A percentile compares a stretch with the other conserved stretches of the same genome.
Evolutionary conservation across 1,284 basidiomycete species (phyloP).

Genomic region (Pascua guehoae): DNA sequence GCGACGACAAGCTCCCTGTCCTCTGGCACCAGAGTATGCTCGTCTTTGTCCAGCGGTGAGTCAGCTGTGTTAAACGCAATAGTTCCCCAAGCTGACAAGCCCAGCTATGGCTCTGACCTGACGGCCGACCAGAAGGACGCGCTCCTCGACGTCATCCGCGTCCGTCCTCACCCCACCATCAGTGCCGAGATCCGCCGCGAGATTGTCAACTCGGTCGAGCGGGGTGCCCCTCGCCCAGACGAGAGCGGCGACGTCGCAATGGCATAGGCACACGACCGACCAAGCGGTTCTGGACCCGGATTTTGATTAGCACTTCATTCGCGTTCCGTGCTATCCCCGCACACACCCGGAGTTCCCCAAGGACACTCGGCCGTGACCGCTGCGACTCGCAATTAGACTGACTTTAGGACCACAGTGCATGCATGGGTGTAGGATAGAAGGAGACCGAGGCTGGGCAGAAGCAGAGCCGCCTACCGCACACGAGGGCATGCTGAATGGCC

Average conservation of each 20-base stretch:
- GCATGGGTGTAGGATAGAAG: no score
- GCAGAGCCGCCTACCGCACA: no score
- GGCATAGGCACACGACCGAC: slow-evolving; percentile 17
- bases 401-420: no score
- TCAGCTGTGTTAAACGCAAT: neutral
- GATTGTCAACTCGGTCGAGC: slow-evolving; percentile 54
- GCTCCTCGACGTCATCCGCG: slow-evolving; percentile 85
- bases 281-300: no score
- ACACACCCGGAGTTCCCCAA: no score
- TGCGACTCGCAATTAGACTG: no score
- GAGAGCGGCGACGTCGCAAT: slow-evolving; percentile 44
- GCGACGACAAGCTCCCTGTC: slow-evolving; percentile 71
- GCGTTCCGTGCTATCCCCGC: no score
- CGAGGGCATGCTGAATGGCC: no score
- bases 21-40: slow-evolving; percentile 97
- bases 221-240: slow-evolving; percentile 49
- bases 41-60: slow-evolving; percentile 85
- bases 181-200: slow-evolving; percentile 87
- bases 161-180: slow-evolving; percentile 83
- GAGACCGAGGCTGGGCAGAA: no score
- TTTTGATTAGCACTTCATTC: no score
- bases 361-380: no score
- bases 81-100: neutral
- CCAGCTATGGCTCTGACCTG: slow-evolving; percentile 92
- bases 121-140: slow-evolving; percentile 98